These are phyloP conservation scores for Oenanthe sinensis DNA, from an alignment of 129 eudicot genomes.

Conservation along the genomic window DNA sequence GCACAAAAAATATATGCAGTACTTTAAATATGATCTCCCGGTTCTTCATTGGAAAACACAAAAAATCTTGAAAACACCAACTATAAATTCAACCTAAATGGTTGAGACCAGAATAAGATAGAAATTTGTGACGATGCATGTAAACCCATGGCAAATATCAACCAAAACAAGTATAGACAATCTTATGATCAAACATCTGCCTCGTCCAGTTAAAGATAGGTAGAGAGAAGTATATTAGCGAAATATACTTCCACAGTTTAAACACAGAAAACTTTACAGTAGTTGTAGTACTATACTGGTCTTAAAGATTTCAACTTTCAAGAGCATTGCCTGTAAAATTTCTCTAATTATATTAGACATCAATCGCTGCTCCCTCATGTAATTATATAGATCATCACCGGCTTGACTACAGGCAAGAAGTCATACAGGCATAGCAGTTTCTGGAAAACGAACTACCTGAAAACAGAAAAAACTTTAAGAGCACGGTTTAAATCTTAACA, in stretches of 20 bases:
- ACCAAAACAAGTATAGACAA: neutral
- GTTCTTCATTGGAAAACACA: no score
- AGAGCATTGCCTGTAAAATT: neutral
- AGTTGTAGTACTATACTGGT: neutral
- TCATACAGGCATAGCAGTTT: neutral
- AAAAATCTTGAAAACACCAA: no score
- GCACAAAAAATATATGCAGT: neutral
- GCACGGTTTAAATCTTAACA: neutral
- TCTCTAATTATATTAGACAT: neutral
- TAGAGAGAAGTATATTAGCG: neutral
- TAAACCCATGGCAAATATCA: neutral
- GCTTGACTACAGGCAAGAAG: neutral
- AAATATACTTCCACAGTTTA: neutral
- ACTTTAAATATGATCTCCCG: no score
- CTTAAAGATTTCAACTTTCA: neutral
- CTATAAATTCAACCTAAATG: neutral
- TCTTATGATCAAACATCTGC: neutral
- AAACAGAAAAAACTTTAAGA: neutral
- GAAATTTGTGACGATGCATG: neutral
- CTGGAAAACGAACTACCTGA: neutral
- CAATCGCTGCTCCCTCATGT: neutral
- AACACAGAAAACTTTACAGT: constrained; percentile 6
- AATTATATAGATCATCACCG: neutral
- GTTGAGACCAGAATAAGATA: neutral
- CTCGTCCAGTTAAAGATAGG: neutral